Base-by-base conservation (phyloP, 2,329 filamentous ascomycete species). In the Xylaria sp. region DNA sequence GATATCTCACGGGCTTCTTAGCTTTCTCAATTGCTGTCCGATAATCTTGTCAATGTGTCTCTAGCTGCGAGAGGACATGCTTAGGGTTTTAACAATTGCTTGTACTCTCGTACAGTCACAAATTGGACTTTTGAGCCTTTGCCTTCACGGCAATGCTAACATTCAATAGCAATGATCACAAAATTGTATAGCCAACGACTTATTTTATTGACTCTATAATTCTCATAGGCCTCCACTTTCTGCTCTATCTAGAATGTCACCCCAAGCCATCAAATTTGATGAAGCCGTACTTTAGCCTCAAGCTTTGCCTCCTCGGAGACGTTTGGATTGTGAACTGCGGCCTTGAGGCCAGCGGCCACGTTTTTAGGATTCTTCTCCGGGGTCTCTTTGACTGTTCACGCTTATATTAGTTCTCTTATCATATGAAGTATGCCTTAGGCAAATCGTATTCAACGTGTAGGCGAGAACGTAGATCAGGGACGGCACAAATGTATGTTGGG, bases 301-400 rank as follows among this genome's bases (percentile, higher is more conserved):
- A 86, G 72, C 81, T 89, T 89, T 3, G 86, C 85, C 77, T 88
- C 86, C 0, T 86, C 83, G 0, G 86, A 87, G 4, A 85, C 83
- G 3, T 86, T 85, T n/a, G 86, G 86, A 76, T 89, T 89, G 61
- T 86, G 87, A 39, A 87, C 69, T 18, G 87, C 84, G 7, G 85
- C 84, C 79, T 87, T 86, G 15, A 86, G 80, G 20, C 84, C 84
- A 15, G 84, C 82, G 20, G 82, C 81, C 69, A 88, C 85, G 62
- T 88, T 87, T 73, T 80, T 80, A n/a, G 84, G 83, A 74, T 88
- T 87, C 81, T 88, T 88, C 59, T 82, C 73, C 62, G 78, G 76
- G 20, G 76, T 76, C 20, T 82, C 79, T 23, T 74, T 73, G 41
- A 82, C 78, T 73, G 18, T 20, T 57, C 25, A 60, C 12, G 20